Evolutionary conservation across 208 protist genomes (phyloP), one percentile per base, ranked within the genome.

Genomic region (Crithidia sp.): DNA sequence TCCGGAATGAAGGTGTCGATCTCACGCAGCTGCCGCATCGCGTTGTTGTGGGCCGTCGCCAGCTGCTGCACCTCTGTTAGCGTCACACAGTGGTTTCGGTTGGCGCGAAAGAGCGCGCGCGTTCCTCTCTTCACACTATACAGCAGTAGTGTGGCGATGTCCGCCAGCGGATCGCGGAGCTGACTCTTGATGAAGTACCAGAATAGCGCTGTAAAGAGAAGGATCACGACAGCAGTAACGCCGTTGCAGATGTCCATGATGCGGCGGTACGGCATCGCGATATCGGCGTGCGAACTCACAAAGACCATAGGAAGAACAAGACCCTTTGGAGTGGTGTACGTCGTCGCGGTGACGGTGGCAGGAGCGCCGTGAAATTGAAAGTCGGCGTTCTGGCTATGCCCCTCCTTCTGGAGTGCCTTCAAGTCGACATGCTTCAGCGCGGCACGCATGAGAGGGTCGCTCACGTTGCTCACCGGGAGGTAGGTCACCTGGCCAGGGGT

Each of bases 371-470:
- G 37, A 53, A 49, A 64, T 19, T 19, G 52, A 13, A 72, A 79
- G 37, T 66, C 44, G 12, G 54, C 40, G 7, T 41, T 66, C 16
- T 44, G 45, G 43, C 41, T 44, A 54, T 78, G 10, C 14, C 50
- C 67, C 7, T 44, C 54, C 19, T 53, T 14, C 28, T 61, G 57
- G 40, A 81, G 54, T 10, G 10, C 56, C 8, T 40, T 39, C 19
- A 82, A 37, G 58, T 76, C 41, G 28, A 87, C 36, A 55, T 81
- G 71, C 69, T 55, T 65, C n/a, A 87, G 55, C 8, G 78, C 82
- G 10, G 65, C 67, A 7, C 69, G 54, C 78, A 87, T 79, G 54
- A 87, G 62, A 0, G 77, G 74, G 64, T 83, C 63, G 36, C n/a
- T 65, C 43, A 83, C 61, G 43, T 83, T 63, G 49, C 77, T 79